Base-by-base conservation (phyloP, 2,329 filamentous ascomycete species). In the Zymoseptoria tritici region DNA sequence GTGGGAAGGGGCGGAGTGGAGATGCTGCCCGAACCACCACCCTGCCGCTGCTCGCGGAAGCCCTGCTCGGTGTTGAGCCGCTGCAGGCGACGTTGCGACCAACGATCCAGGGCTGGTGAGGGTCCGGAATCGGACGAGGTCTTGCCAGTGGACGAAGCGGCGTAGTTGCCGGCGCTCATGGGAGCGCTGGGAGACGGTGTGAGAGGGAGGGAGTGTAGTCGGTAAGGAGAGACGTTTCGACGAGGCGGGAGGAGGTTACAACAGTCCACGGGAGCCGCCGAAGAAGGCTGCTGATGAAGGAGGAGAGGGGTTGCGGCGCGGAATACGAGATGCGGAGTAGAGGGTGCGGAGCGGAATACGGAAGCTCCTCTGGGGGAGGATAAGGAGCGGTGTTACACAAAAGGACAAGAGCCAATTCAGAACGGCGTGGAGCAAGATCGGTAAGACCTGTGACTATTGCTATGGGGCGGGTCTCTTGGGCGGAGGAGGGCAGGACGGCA, bases 61-160 rank as follows among this genome's bases (percentile, higher is more conserved):
- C 70, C 71, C 61, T 73, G 71, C 70, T 74, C 72, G 59, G 72
- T 74, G 58, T 73, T 73, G 60, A 73, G 63, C 60, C 72, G 70
- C 67, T 74, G 71, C 68, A 73, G 67, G 54, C 72, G 70, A 57
- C 72, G 68, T 63, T 74, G 71, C 60, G 70, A 70, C 68, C 68
- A 74, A 58, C 72, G 70, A 66, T 73, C 71, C 66, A 71, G 66
- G 55, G 63, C 68, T 58, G 62, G 54, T 50, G 60, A 58, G 49
- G 66, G 65, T 60, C 70, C 71, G 57, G 67, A 70, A 61, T 73
- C 72, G 60, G 71, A 71, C 63, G 72, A 73, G 49, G 66, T 70
- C 64, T 71, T 72, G 49, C 64, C 60, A 26, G 68, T 65, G 53
- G 65, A 61, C 55, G 61, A 59, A 54, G 59, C 60, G 24, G 20